Evolutionary conservation across 768 basidiomycete genomes (phyloP), one percentile per base, ranked within the genome.

Genomic region (Pisolithus albus): DNA sequence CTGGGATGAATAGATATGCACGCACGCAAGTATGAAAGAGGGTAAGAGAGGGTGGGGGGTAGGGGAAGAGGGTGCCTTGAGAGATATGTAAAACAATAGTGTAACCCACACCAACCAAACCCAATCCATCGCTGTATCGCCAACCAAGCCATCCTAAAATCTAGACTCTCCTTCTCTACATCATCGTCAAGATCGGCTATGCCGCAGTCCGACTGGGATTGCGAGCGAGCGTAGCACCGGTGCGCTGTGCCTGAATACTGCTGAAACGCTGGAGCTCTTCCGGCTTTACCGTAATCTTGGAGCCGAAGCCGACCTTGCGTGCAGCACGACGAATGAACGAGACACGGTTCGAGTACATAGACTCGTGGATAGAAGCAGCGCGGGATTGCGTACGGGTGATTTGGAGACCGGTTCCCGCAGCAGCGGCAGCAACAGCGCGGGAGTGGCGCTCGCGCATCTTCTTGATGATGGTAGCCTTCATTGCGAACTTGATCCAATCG

Each of bases 401-500:
- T 7, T 87, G 87, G 52, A 92, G 72, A 30, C 75, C 74, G 47
- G 68, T 66, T 32, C 70, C 63, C 7, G 71, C 62, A 36, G 72
- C 72, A 53, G 74, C 74, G 38, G 69, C 68, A 23, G 62, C 61
- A 37, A 68, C 57, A 45, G 74, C 71, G 59, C 68, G 65, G 24
- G 68, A 61, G 43, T 76, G 79, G 52, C 88, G 83, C 52, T 79
- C 72, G 57, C 92, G 93, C 64, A 93, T 82, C 57, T 56, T 74
- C 71, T 86, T 86, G 80, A 97, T 93, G 65, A 92, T 72, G 6
- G 91, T 94, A 8, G 85, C 88, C 75, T 95, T 93, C 89, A 97
- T 93, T 32, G 77, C 88, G 69, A 96, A 95, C 77, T 95, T 96
- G 80, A 96, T 88, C 71, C 82, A 80, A 71, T 98, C 95, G 46